Evolutionary conservation across 1,139 yeast genomes (phyloP), one percentile per base, ranked within the genome.

Genomic region (Suhomyces panamericanus): DNA sequence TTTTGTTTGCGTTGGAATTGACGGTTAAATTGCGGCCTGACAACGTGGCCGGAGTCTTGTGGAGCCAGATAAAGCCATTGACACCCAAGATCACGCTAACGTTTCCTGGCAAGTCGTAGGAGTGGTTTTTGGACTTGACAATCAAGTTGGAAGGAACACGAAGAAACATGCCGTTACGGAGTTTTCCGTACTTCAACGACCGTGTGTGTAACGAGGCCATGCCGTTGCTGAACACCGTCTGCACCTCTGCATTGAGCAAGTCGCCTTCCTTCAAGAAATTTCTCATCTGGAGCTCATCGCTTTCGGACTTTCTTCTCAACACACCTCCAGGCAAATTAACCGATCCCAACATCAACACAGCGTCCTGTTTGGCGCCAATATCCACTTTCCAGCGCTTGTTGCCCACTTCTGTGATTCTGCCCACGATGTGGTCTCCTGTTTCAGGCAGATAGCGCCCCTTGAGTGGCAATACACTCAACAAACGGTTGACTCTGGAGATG

Each of bases 281-380:
- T 57, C 99, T 78, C 99, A 95, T 95, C 63, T 91, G 97, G 51
- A 95, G 73, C 67, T 95, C 99, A 69, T 95, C 99, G 53, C 87
- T 83, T 59, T 95, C 99, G 26, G 93, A 84, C 62, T 95, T 95
- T 59, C 99, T 78, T 64, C 99, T 80, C 56, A 93, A 71, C 3
- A 95, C 89, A 45, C 99, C 99, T 44, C 99, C 99, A 1, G 99
- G 99, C 51, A 95, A 74, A 64, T 95, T 95, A 20, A 95, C 97
- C 0, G 96, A 88, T 9, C 99, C 99, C 49, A 95, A 75, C 89
- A 89, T 85, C 51, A 95, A 70, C 0, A 88, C 83, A 0, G 97
- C 99, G 62, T 90, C 95, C 58, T 89, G 96, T 56, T 83, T 85
- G 16, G 89, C 88, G 13, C 99, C 98, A 56, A 95, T 89, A 58